Conservation (phyloP, 352 stramenopile genomes). For the Phytophthora pinifolia region DNA sequence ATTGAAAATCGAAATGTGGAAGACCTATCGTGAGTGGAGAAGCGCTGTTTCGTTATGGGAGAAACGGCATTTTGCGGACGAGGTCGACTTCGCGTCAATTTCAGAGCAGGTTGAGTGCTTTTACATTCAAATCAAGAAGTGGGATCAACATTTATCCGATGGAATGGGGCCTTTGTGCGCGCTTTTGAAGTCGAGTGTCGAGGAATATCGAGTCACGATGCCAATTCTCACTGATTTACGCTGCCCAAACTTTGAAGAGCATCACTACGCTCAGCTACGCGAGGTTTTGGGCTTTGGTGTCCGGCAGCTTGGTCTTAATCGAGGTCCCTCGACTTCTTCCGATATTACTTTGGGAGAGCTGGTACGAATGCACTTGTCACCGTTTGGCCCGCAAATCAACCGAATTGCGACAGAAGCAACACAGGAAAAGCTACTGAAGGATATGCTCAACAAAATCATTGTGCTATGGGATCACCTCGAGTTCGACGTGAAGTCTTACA, state of each 20-base stretch:
- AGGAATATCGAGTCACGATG: slow-evolving; percentile 84
- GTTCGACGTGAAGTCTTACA: slow-evolving; percentile 90
- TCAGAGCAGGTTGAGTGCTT: slow-evolving; percentile 68
- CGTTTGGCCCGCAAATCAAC: slow-evolving; percentile 77
- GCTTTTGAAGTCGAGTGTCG: slow-evolving; percentile 72
- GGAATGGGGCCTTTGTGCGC: slow-evolving; percentile 47
- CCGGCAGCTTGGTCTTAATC: slow-evolving; percentile 25
- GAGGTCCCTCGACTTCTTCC: slow-evolving; percentile 2
- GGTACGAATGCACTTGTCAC: slow-evolving; percentile 76
- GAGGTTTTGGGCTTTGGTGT: slow-evolving; percentile 82
- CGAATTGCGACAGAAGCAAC: slow-evolving; percentile 83
- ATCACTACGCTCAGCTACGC: slow-evolving; percentile 57
- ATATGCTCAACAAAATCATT: slow-evolving; percentile 89
- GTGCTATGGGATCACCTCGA: slow-evolving; percentile 79
- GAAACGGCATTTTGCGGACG: slow-evolving; percentile 47
- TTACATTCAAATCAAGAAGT: slow-evolving; percentile 46
- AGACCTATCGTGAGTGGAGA: slow-evolving; percentile 68
- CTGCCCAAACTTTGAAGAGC: slow-evolving; percentile 62
- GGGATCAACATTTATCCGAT: slow-evolving; percentile 55
- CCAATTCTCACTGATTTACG: slow-evolving; percentile 66
- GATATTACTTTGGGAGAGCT: slow-evolving; percentile 79
- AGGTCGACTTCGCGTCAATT: slow-evolving; percentile 72
- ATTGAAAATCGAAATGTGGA: slow-evolving; percentile 87
- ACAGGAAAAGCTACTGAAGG: slow-evolving; percentile 87
- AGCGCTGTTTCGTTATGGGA: slow-evolving; percentile 46